Conservation (phyloP, 306 rosid species). For the Ormosia semicastrata region DNA sequence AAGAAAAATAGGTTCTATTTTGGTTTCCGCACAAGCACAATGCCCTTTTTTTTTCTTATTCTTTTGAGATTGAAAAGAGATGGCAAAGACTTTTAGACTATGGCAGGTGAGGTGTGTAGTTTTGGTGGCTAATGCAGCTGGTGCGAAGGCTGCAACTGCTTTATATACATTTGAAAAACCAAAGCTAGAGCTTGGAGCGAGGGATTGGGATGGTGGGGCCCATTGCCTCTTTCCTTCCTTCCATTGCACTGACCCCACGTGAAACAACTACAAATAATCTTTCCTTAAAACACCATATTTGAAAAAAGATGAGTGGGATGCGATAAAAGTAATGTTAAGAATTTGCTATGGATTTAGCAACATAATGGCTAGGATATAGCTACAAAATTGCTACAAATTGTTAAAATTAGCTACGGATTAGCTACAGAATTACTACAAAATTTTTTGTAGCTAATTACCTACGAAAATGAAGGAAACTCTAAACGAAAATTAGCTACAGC, state of each 20-base stretch:
- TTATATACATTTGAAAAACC: slow-evolving; percentile 38
- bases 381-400: too few species aligned
- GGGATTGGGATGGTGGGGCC: slow-evolving; percentile 43
- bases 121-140: background rate
- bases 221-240: background rate
- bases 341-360: too few species aligned
- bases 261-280: background rate
- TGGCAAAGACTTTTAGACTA: background rate
- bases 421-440: too few species aligned
- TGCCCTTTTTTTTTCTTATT: slow-evolving; percentile 2
- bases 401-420: too few species aligned
- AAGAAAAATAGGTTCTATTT: background rate
- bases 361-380: too few species aligned
- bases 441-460: too few species aligned
- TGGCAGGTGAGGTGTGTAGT: slow-evolving; percentile 27
- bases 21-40: background rate
- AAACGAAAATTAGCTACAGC: too few species aligned
- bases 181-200: background rate
- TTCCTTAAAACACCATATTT: too few species aligned
- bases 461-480: too few species aligned
- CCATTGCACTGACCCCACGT: slow-evolving; percentile 15
- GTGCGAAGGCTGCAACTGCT: slow-evolving; percentile 30
- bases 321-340: too few species aligned
- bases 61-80: slow-evolving; percentile 15
- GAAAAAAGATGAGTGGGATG: too few species aligned